A percentile compares a stretch with the other conserved stretches of the same genome.
Conservation (phyloP, 2,329 filamentous ascomycete species). For the Colletotrichum sp. region DNA sequence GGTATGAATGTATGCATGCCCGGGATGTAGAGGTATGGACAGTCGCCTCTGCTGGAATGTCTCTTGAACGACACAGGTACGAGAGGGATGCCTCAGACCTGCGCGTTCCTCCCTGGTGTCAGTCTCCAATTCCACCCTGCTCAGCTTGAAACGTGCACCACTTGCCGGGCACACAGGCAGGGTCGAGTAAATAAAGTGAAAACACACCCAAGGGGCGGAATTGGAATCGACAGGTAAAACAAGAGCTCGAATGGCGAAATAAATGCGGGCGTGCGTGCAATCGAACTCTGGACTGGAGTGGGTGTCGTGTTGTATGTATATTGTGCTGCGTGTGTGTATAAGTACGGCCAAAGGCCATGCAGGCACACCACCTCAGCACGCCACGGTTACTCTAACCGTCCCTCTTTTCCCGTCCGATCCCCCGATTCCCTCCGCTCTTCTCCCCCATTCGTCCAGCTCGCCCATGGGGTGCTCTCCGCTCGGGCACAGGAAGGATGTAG, state of each 20-base stretch:
- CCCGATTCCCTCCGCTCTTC: slow-evolving; percentile 12
- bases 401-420: slow-evolving; percentile 6
- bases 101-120: slow-evolving; percentile 21
- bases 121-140: neutral
- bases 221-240: neutral
- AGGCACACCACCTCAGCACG: neutral
- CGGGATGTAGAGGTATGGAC: slow-evolving; percentile 2
- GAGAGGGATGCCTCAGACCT: slow-evolving; percentile 15
- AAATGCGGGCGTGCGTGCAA: neutral
- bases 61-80: slow-evolving; percentile 16
- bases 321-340: neutral
- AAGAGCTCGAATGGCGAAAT: neutral
- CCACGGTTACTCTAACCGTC: neutral
- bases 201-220: neutral
- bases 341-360: neutral
- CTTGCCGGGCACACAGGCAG: neutral
- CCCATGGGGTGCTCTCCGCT: neutral
- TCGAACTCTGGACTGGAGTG: neutral
- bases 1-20: neutral
- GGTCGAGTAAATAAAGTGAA: neutral
- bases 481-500: neutral
- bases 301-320: neutral
- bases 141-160: neutral
- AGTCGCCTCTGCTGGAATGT: slow-evolving; percentile 11
- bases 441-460: neutral